Base-by-base conservation (phyloP, 2,329 filamentous ascomycete species). In the Diaporthe humulicola region DNA sequence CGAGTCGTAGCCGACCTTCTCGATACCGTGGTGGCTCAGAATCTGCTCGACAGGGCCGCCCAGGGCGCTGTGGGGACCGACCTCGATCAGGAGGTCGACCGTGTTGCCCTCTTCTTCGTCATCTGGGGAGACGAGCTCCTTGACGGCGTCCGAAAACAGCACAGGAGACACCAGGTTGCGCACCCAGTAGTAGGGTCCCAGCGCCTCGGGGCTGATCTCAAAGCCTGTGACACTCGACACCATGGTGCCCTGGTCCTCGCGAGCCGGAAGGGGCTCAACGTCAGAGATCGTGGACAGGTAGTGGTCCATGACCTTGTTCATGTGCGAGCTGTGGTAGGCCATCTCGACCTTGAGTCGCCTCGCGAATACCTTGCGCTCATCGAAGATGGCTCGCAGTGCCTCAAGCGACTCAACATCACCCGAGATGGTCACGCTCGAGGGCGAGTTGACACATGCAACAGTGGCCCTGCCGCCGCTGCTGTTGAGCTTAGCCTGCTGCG, bases 1-100 rank as follows among this genome's bases (percentile, higher is more conserved):
- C 1, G 86, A 84, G 8, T 82, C 81, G 73, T 89, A 89, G 33
- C 50, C 71, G 8, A 76, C 71, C 73, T 74, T 76, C 50, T 74
- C 69, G 9, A 74, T 71, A n/a, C 78, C 78, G 9, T 81, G 38
- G 10, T 74, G 77, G 28, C 79, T 78, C 19, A 82, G 75, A 2
- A 77, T 78, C 70, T 82, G 81, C 78, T 79, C 77, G 58, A 82
- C 77, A 8, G 81, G 81, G 0, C 80, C 81, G 52, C 78, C 77
- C 40, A 82, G 78, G 4, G 81, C 78, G 28, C 79, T 77, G 66
- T 81, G 79, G 4, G 81, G 81, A 0, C 81, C 81, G 25, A 82
- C 73, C 75, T 82, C 81, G 14, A 82, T 36, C 19, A 82, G 77
- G 22, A 81, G 73, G 67, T 80, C 76, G 38, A 86, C 84, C 36